Evolutionary conservation across 225 moss, liverwort and hornwort genomes (phyloP), one percentile per base, ranked within the genome.

Genomic region (Climacium dendroides): DNA sequence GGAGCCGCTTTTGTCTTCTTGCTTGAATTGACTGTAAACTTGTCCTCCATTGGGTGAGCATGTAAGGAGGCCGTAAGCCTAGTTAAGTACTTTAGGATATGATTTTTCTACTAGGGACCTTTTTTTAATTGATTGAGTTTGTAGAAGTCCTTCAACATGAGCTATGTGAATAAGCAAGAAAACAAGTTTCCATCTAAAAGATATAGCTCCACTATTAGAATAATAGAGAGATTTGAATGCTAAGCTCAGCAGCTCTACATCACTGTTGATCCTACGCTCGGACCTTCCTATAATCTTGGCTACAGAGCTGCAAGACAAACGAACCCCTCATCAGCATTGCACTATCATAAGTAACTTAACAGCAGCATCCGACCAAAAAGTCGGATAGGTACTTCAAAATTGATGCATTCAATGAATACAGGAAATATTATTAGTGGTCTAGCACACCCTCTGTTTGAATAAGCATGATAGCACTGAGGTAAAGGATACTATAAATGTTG

Each of bases 251-350:
- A 80, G 13, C 22, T 65, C 39, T 73, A 20, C n/a, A 28, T 79
- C 81, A 74, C 75, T 34, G 39, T 59, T 47, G 65, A 41, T 52
- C 34, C 70, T 86, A 90, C 2, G 28, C 85, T 70, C 29, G 65
- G 35, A 90, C 77, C 43, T 81, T 90, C 59, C 86, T 88, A 11
- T 90, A 88, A 72, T 78, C 84, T n/a, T 90, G 90, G 71, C 90
- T 84, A 69, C 88, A 92, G 19, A 92, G 87, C 90, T 92, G 88
- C 88, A 84, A 78, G 71, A 65, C 74, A 80, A 74, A 83, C 62
- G 3, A 84, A 80, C 6, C 24, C 37, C 11, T 85, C 39, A 64
- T 65, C 29, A 86, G 18, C 39, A 78, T 48, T 83, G 55, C 69
- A 64, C 62, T 45, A 50, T 13, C 50, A 50, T 50, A 11, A 16